These are phyloP conservation scores for Penicillium desertorum DNA, from an alignment of 495 filamentous ascomycete genomes.

Conservation along the genomic window DNA sequence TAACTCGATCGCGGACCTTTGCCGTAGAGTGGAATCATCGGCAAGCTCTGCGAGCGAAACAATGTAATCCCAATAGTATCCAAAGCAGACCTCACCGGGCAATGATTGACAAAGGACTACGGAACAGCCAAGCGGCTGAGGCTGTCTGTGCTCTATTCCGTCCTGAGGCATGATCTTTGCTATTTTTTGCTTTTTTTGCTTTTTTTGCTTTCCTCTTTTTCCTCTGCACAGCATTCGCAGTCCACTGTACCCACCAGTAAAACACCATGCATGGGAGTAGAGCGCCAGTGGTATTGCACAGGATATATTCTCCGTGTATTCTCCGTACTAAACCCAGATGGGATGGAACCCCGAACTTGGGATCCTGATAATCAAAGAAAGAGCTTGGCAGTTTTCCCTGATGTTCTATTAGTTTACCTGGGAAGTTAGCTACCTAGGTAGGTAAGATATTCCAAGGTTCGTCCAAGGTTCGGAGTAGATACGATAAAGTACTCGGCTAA, in stretches of 20 bases:
- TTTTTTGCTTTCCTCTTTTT: not conserved
- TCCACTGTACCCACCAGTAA: not conserved
- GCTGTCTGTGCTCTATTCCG: conserved; percentile 3
- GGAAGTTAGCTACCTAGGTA: too few species aligned
- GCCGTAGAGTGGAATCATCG: too few species aligned
- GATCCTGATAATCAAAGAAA: not conserved
- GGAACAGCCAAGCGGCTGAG: conserved; percentile 3
- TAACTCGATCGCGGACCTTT: too few species aligned
- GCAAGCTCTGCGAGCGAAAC: too few species aligned
- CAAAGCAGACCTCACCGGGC: not conserved
- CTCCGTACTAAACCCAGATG: not conserved
- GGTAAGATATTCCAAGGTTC: too few species aligned
- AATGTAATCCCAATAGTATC: too few species aligned
- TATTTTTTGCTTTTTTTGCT: not conserved
- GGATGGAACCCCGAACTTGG: not conserved
- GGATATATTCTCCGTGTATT: conserved; percentile 5
- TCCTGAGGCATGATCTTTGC: not conserved
- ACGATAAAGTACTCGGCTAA: not conserved
- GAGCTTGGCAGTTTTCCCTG: too few species aligned
- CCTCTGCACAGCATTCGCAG: conserved; percentile 5
- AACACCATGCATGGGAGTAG: not conserved
- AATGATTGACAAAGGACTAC: not conserved
- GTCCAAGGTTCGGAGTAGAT: too few species aligned
- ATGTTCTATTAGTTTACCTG: not conserved
- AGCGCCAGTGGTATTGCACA: not conserved